Evolutionary conservation across 495 filamentous ascomycete species (phyloP).

Genomic region (Lophiostoma macrostomum): DNA sequence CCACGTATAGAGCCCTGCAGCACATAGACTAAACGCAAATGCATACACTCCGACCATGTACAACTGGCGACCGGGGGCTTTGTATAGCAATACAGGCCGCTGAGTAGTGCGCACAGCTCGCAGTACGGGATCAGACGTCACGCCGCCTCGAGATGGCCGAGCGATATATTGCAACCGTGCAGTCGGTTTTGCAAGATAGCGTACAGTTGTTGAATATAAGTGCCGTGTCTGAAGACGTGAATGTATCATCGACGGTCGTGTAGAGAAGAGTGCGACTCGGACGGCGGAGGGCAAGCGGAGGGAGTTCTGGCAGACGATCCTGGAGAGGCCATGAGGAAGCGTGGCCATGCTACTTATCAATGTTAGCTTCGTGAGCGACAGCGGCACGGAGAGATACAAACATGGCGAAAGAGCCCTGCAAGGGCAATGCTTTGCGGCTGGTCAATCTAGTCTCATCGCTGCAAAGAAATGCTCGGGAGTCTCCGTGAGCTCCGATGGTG

Average conservation of each 20-base stretch:
- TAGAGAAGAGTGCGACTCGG: constrained; percentile 14
- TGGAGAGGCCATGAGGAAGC: constrained; percentile 22
- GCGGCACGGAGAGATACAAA: no score
- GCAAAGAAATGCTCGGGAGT: neutral
- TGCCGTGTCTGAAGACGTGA: neutral
- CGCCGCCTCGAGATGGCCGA: no score
- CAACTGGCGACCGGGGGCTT: constrained; percentile 1
- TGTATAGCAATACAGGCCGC: constrained; percentile 21
- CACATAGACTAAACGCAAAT: neutral
- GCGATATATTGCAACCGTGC: no score
- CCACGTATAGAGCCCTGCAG: constrained; percentile 4
- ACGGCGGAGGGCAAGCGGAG: constrained; percentile 25
- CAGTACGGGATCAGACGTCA: constrained; percentile 15
- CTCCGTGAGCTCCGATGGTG: neutral
- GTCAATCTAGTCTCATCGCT: neutral
- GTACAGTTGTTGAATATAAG: constrained; percentile 5
- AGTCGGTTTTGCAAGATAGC: neutral
- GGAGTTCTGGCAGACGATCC: constrained; percentile 14
- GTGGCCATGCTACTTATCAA: constrained; percentile 26
- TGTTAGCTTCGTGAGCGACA: no score
- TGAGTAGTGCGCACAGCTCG: constrained; percentile 8
- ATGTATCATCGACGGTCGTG: neutral
- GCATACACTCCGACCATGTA: constrained; percentile 6
- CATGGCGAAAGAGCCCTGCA: no score
- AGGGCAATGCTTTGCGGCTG: no score